phyloP scores from a whole-genome alignment of 1,139 yeast species.

The Chernovozyma sophiae-reginae region DNA sequence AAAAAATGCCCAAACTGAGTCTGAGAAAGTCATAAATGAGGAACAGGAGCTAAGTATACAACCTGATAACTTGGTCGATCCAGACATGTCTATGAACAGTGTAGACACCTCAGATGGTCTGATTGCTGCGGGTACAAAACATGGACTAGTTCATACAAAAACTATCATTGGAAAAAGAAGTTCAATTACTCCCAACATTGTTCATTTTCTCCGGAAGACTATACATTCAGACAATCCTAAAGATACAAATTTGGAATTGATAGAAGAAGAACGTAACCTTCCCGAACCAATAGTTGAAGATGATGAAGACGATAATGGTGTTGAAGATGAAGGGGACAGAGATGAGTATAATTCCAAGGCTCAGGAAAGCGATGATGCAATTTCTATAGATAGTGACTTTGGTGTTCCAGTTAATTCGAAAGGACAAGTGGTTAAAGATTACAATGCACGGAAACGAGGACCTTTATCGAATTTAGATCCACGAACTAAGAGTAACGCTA shows the following conservation, averaged over 20 bases:
- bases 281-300: conserved; percentile 3
- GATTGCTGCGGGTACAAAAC: neutral
- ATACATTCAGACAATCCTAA: conserved; percentile 9
- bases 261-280: conserved; percentile 16
- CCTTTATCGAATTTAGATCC: neutral
- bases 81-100: neutral
- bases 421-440: conserved; percentile 16
- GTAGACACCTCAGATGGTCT: neutral
- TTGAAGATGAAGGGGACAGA: conserved; percentile 2
- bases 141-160: conserved; percentile 12
- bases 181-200: conserved; percentile 13
- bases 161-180: conserved; percentile 13
- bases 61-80: neutral
- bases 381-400: conserved; percentile 33
- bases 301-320: conserved; percentile 13
- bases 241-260: conserved; percentile 14
- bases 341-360: conserved; percentile 1
- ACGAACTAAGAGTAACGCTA: conserved; percentile 1
- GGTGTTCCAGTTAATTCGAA: conserved; percentile 24
- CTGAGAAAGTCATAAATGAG: neutral
- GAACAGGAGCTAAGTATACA: neutral
- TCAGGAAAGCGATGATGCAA: conserved; percentile 12
- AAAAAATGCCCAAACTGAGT: neutral
- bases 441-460: neutral
- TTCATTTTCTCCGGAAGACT: conserved; percentile 16